Base-by-base conservation (phyloP, 495 filamentous ascomycete genomes). In the Niebla homalea region DNA sequence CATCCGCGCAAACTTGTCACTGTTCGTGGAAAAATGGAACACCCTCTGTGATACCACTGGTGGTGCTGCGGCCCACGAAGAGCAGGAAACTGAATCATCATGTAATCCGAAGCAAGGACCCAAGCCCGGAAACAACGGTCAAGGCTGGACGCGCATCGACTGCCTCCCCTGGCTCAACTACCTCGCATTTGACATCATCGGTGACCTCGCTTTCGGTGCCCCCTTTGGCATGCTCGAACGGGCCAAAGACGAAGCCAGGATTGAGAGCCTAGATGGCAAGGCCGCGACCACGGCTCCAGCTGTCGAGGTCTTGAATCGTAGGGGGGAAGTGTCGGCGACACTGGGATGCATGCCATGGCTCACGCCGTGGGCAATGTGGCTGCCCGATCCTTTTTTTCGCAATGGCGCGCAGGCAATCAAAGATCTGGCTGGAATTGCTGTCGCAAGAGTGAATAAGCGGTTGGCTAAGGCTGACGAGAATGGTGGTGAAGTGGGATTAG, bases 101-200 rank as follows among this genome's bases (percentile, higher is more conserved):
- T 20, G 39, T 15, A 5, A 45, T 25, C 5, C 19, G 7, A 26
- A 21, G 18, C 29, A 32, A 12, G 14, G 6, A 5, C 10, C 5
- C 29, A 32, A 32, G 7, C 3, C 29, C 29, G 29, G 14, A 5
- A 16, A 11, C 5, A 74, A 76, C 52, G 64, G 69, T 47, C 58
- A 73, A 62, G 70, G 68, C 19, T 85, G 73, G 57, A 74, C 70
- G 10, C 70, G 78, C 49, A 65, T 94, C 41, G 87, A 94, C 60
- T 84, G 80, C 43, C 73, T 95, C 23, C 75, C 88, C 60, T 95
- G 89, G 89, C 92, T 90, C 75, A 95, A 95, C 67, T 94, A 84
- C 63, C 75, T 94, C 10, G 89, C 89, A 38, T 95, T 95, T 56
- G 89, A 95, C 57, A 86, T 92, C 48, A 95, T 95, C 55, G 88